Percentiles rank a stretch among this genome's conserved stretches.
Evolutionary conservation across 1,139 yeast species (phyloP).

Genomic region (Blastobotrys arbuscula): DNA sequence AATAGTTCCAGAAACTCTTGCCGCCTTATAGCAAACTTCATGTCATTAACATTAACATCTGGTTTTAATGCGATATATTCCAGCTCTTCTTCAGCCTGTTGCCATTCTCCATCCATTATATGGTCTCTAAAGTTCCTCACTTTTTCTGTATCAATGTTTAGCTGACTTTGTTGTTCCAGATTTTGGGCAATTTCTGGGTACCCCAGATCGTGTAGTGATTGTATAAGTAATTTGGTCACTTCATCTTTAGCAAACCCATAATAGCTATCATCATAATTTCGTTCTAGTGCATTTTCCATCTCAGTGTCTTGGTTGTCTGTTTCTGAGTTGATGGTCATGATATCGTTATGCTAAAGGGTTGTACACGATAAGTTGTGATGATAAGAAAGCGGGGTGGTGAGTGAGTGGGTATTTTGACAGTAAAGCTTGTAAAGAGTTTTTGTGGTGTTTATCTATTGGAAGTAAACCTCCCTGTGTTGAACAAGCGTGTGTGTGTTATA

Average conservation of each 20-base stretch:
- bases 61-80: constrained; percentile 6
- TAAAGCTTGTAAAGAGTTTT: no score
- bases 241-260: constrained; percentile 37
- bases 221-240: constrained; percentile 45
- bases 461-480: no score
- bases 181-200: constrained; percentile 37
- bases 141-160: constrained; percentile 32
- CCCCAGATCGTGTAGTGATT: constrained; percentile 47
- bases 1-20: constrained; percentile 33
- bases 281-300: not conserved
- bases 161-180: constrained; percentile 42
- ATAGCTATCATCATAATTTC: not conserved
- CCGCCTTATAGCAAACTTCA: constrained; percentile 31
- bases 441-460: no score
- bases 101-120: constrained; percentile 41
- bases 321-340: no score
- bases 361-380: no score
- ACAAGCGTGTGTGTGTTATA: no score
- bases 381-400: no score
- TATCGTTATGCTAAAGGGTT: no score
- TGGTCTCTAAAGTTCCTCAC: constrained; percentile 40
- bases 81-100: constrained; percentile 35
- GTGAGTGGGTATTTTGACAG: no score
- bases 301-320: not conserved
- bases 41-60: constrained; percentile 15